phyloP scores from a whole-genome alignment of 2,329 filamentous ascomycete species.

The Exophiala oligosperma region DNA sequence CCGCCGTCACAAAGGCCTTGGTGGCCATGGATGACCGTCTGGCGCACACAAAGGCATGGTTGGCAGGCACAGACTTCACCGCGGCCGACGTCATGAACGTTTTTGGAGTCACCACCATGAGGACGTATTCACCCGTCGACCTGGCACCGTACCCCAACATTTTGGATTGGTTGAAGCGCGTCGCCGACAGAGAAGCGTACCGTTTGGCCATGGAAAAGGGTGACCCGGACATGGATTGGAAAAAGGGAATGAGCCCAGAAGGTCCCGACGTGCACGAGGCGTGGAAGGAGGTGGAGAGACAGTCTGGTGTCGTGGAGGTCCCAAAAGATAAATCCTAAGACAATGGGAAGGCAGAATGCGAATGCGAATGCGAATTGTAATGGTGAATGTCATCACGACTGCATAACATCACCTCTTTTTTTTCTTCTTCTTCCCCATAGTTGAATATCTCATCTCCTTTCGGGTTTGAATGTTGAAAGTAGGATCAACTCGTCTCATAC shows the following conservation, averaged over 20 bases:
- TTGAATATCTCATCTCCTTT: too few relatives aligned
- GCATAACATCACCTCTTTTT: too few relatives aligned
- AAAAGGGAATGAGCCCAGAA: slow-evolving; percentile 4
- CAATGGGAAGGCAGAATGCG: background rate
- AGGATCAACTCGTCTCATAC: too few relatives aligned
- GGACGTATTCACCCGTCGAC: slow-evolving; percentile 51
- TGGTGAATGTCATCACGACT: too few relatives aligned
- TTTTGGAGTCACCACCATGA: slow-evolving; percentile 62
- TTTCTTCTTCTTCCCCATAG: too few relatives aligned
- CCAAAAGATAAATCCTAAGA: background rate
- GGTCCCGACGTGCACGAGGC: slow-evolving; percentile 10
- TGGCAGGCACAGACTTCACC: slow-evolving; percentile 63
- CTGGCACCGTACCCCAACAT: slow-evolving; percentile 46
- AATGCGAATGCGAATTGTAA: too few relatives aligned
- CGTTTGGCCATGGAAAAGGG: slow-evolving; percentile 49
- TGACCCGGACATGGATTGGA: slow-evolving; percentile 48
- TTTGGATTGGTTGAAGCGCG: slow-evolving; percentile 47
- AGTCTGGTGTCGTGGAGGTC: slow-evolving; percentile 3
- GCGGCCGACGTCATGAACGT: slow-evolving; percentile 66
- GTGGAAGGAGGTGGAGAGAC: background rate
- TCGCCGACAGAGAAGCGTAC: slow-evolving; percentile 49
- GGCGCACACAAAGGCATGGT: slow-evolving; percentile 45
- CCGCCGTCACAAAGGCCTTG: slow-evolving; percentile 43
- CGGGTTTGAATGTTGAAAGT: too few relatives aligned
- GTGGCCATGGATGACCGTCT: slow-evolving; percentile 53